These are phyloP conservation scores for Funneliformis caledonium DNA, from an alignment of 371 early-diverging fungal species.

Conservation along the genomic window DNA sequence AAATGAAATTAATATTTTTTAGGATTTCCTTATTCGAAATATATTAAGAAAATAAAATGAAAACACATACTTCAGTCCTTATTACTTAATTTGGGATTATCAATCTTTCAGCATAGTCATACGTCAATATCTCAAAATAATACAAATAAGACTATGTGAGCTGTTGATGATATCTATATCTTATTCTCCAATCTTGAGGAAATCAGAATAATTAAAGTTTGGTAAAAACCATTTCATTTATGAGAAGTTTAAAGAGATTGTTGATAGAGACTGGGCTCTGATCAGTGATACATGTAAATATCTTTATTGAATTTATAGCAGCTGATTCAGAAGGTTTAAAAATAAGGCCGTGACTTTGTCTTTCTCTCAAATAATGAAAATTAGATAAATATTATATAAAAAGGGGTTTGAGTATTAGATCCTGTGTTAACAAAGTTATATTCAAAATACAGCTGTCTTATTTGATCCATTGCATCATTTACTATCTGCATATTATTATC, in stretches of 20 bases:
- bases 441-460: not conserved
- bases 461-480: conserved; percentile 8
- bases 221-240: not conserved
- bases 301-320: conserved; percentile 13
- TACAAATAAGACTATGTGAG: not conserved
- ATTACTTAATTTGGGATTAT: not conserved
- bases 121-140: not conserved
- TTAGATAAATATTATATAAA: conserved; percentile 9
- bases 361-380: conserved; percentile 28
- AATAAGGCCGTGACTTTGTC: not conserved
- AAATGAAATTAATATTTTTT: not conserved
- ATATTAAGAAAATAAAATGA: not conserved
- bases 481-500: conserved; percentile 2
- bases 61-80: not conserved
- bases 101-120: not conserved
- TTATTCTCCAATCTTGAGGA: not conserved
- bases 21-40: conserved; percentile 5
- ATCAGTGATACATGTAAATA: not conserved
- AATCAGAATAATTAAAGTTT: conserved; percentile 5
- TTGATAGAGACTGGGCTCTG: conserved; percentile 2
- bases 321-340: not conserved
- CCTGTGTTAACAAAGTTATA: conserved; percentile 13
- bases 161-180: conserved; percentile 25
- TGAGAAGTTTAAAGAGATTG: conserved; percentile 13
- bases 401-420: conserved; percentile 9